Evolutionary conservation across 2,329 filamentous ascomycete species (phyloP), one percentile per base, ranked within the genome.

Genomic region (Diaporthe sp.): DNA sequence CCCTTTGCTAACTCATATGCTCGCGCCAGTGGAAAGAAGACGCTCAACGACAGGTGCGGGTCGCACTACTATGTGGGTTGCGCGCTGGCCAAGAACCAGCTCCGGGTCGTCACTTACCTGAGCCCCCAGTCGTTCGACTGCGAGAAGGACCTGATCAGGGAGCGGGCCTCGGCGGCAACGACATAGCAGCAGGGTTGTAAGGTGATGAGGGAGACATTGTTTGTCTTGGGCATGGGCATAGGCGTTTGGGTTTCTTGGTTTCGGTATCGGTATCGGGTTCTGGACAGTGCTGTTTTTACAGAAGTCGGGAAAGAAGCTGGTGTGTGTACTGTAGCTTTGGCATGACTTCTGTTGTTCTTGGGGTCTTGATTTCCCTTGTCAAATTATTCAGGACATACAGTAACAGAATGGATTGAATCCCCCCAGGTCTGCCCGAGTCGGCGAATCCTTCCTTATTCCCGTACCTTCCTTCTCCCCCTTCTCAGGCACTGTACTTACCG

Each of bases 71-170:
- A 69, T 13, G 57, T 74, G 31, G 72, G 72, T 13, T 65, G 61
- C 15, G 72, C 72, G 34, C 62, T 74, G 62, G 61, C 62, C 37
- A 74, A 74, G 61, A 57, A 74, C 25, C 72, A 74, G 51, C 62
- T 74, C 22, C 62, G 72, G 2, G 72, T 74, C 3, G 72, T 74
- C 39, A 74, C 72, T 10, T 74, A 74, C 25, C 53, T 74, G n/a
- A 74, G 61, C 8, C 62, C 62, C 3, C 72, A 74, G 72, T 68
- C 72, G 2, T 74, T 74, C 12, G 61, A 68, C 17, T 74, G 72
- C n/a, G 72, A 74, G 31, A 65, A 53, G 39, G 72, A 74, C 19
- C 25, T 65, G 39, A 49, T 74, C 39, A 53, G 28, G 28, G 53
- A 57, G 28, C 53, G 55, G 19, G 65, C 34, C 0, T 15, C 34